These are phyloP conservation scores for Globisporangium viniferum DNA, from an alignment of 352 stramenopile genomes.

Conservation along the genomic window DNA sequence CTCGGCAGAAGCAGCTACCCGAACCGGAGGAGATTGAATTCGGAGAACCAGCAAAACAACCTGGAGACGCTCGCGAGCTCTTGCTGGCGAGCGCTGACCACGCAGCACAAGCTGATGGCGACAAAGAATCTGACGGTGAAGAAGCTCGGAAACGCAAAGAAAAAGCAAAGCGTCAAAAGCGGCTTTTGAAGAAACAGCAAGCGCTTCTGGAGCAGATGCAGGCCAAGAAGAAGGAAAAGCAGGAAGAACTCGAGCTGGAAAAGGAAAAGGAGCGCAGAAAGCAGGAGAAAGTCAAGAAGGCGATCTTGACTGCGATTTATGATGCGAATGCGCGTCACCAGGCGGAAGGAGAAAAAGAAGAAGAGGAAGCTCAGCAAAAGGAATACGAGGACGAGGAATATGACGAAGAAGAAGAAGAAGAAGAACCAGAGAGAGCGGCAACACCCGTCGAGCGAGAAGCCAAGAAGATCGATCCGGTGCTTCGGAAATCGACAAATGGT, in stretches of 20 bases:
- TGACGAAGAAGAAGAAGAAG: background rate
- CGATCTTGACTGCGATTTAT: slow-evolving; percentile 50
- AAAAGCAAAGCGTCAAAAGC: slow-evolving; percentile 41
- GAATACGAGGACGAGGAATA: slow-evolving; percentile 11
- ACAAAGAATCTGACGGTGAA: slow-evolving; percentile 19
- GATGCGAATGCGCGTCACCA: slow-evolving; percentile 32
- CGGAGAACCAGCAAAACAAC: slow-evolving; percentile 7
- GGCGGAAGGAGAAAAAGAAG: slow-evolving; percentile 29
- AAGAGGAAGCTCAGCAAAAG: slow-evolving; percentile 9
- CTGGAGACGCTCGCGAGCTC: background rate
- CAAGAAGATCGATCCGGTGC: background rate
- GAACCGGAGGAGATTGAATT: slow-evolving; percentile 23
- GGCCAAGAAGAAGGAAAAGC: slow-evolving; percentile 49
- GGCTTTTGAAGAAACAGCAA: slow-evolving; percentile 60
- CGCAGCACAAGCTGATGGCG: slow-evolving; percentile 16
- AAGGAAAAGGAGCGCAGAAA: slow-evolving; percentile 43
- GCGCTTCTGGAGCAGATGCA: slow-evolving; percentile 45
- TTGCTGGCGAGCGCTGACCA: background rate
- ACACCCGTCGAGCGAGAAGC: background rate
- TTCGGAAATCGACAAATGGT: slow-evolving; percentile 3
- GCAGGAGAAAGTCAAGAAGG: slow-evolving; percentile 56
- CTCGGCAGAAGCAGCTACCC: slow-evolving; percentile 24
- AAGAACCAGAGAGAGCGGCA: background rate
- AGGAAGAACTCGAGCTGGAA: slow-evolving; percentile 47
- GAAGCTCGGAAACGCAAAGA: slow-evolving; percentile 25